Evolutionary conservation across 1,139 yeast species (phyloP).

Genomic region (Cylindricascospora bacillispora): DNA sequence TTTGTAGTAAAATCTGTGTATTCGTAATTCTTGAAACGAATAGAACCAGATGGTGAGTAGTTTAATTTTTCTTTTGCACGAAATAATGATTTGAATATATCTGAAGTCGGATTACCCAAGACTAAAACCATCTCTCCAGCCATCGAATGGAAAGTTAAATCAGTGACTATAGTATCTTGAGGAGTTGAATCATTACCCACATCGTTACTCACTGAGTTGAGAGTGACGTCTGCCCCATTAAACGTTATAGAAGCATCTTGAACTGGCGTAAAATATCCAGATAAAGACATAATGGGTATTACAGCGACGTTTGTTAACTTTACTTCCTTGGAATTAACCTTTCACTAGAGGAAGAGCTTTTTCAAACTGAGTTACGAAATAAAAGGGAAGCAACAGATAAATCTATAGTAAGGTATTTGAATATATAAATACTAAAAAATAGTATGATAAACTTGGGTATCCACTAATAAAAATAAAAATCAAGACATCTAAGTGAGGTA

Average conservation of each 20-base stretch:
- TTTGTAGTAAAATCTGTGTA: conserved; percentile 13
- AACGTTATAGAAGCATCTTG: conserved; percentile 17
- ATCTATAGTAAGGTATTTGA: too few relatives aligned
- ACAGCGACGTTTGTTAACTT: neutral
- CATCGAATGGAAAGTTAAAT: conserved; percentile 19
- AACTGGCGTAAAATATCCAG: conserved; percentile 16
- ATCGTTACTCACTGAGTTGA: conserved; percentile 4
- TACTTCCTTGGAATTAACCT: too few relatives aligned
- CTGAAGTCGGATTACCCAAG: conserved; percentile 18
- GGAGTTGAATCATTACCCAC: neutral
- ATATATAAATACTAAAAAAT: too few relatives aligned
- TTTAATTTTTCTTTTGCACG: conserved; percentile 17
- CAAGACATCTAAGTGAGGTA: too few relatives aligned
- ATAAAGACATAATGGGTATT: conserved; percentile 10
- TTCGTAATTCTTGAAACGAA: conserved; percentile 16
- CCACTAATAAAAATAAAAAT: too few relatives aligned
- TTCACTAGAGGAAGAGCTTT: too few relatives aligned
- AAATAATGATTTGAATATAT: conserved; percentile 12
- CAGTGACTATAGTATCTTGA: conserved; percentile 3
- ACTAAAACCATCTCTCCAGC: conserved; percentile 21
- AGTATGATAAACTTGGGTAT: too few relatives aligned
- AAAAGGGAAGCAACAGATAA: too few relatives aligned
- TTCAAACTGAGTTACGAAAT: too few relatives aligned
- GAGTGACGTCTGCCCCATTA: conserved; percentile 12
- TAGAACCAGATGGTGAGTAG: conserved; percentile 24